phyloP scores from a whole-genome alignment of 1,284 basidiomycete genomes.

The Apiotrichum veenhuisii region DNA sequence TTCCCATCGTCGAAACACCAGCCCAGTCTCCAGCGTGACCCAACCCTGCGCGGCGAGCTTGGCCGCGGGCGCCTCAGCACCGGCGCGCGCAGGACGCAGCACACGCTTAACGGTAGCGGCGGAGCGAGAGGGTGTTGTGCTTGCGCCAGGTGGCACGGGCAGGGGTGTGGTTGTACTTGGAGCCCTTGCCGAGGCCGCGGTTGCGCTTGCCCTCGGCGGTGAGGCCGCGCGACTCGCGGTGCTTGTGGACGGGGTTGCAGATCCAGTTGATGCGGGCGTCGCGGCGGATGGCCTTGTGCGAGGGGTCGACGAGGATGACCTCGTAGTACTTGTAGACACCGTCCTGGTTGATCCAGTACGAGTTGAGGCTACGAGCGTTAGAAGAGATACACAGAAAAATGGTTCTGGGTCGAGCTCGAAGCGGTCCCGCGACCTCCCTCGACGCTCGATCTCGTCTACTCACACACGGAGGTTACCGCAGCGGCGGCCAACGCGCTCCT shows the following conservation, averaged over 20 bases:
- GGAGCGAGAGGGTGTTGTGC: conserved; percentile 97
- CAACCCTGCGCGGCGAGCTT: neutral
- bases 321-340: conserved; percentile 99
- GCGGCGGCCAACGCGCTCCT: conserved; percentile 95
- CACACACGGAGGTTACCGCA: conserved; percentile 91
- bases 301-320: conserved; percentile 88
- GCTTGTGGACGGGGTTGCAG: conserved; percentile 96
- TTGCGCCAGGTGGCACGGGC: conserved; percentile 90
- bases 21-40: neutral
- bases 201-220: conserved; percentile 91
- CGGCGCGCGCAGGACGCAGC: neutral
- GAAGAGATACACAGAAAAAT: neutral
- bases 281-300: conserved; percentile 69
- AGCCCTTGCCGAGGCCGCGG: conserved; percentile 84
- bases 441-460: too few species aligned
- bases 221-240: conserved; percentile 94
- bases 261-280: conserved; percentile 97
- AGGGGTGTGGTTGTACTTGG: conserved; percentile 90
- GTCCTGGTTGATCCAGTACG: conserved; percentile 99
- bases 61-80: neutral
- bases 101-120: conserved; percentile 82
- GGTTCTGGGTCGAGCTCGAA: neutral
- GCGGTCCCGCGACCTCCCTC: too few species aligned
- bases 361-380: conserved; percentile 60
- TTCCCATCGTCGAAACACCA: conserved; percentile 6